These are phyloP conservation scores for Coniosporium tulheliwenetii DNA, from an alignment of 2,329 filamentous ascomycete genomes.

Conservation along the genomic window DNA sequence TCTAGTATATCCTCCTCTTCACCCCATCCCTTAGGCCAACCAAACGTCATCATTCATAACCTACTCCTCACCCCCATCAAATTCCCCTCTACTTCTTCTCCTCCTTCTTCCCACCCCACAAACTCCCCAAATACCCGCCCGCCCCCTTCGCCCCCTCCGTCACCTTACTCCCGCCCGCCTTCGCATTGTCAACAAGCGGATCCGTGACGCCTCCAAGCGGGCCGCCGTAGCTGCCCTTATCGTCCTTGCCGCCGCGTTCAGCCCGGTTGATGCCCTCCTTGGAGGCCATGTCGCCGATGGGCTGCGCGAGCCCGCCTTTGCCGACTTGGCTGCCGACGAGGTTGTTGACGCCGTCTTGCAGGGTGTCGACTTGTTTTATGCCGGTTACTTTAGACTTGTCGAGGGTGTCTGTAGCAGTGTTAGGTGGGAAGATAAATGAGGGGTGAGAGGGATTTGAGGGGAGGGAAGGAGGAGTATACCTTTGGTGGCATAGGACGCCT, in stretches of 20 bases:
- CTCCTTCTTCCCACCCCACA: slow-evolving; percentile 16
- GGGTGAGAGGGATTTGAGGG: background rate
- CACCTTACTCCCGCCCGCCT: slow-evolving; percentile 12
- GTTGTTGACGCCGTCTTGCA: slow-evolving; percentile 52
- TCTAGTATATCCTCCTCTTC: no score
- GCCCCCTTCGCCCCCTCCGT: slow-evolving; percentile 14
- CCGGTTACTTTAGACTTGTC: slow-evolving; percentile 56
- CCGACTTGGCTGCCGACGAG: slow-evolving; percentile 49
- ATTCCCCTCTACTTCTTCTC: slow-evolving; percentile 5
- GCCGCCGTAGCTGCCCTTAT: slow-evolving; percentile 34
- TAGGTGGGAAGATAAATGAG: background rate
- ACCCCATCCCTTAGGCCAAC: background rate
- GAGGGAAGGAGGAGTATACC: slow-evolving; percentile 26
- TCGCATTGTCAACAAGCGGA: slow-evolving; percentile 11
- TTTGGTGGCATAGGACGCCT: slow-evolving; percentile 55
- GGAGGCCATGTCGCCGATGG: slow-evolving; percentile 44
- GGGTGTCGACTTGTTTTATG: slow-evolving; percentile 47
- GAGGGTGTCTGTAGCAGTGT: slow-evolving; percentile 38
- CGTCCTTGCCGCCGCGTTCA: slow-evolving; percentile 49
- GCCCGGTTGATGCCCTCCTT: slow-evolving; percentile 51
- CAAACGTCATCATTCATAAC: background rate
- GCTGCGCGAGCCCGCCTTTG: slow-evolving; percentile 50
- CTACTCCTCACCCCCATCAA: background rate
- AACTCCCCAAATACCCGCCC: slow-evolving; percentile 15
- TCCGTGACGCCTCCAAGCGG: slow-evolving; percentile 16